A percentile compares a stretch with the other conserved stretches of the same genome.
These are phyloP conservation scores for Schwanniomyces pseudopolymorphus DNA, from an alignment of 805 yeast species.

Conservation along the genomic window DNA sequence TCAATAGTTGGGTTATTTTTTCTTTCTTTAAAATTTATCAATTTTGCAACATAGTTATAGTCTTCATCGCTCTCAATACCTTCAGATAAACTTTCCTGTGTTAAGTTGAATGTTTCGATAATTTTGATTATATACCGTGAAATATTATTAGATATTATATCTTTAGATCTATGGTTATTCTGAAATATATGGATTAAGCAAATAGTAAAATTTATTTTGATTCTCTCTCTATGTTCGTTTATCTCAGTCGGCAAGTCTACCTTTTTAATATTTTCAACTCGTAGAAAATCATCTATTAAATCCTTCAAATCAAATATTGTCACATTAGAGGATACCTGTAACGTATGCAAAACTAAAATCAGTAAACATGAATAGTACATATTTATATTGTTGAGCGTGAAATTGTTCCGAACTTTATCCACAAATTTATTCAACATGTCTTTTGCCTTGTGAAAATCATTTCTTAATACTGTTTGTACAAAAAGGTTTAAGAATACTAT, in stretches of 20 bases:
- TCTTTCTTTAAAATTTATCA: background rate
- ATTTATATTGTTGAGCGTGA: conserved; percentile 4
- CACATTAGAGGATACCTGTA: background rate
- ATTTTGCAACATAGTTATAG: background rate
- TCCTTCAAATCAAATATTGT: conserved; percentile 8
- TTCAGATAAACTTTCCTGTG: background rate
- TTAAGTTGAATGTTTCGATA: conserved; percentile 5
- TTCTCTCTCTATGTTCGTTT: background rate
- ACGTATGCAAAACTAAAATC: conserved; percentile 9
- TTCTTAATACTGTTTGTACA: conserved; percentile 11
- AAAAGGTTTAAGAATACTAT: conserved; percentile 13
- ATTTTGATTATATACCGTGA: conserved; percentile 6
- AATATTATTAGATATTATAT: conserved; percentile 2
- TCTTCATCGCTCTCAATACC: background rate
- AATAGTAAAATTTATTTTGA: background rate
- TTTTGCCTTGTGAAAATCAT: conserved; percentile 12
- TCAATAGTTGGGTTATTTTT: background rate
- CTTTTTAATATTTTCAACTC: background rate
- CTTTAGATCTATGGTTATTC: conserved; percentile 1
- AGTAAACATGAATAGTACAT: conserved; percentile 14
- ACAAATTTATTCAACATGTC: conserved; percentile 7
- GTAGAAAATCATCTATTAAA: background rate
- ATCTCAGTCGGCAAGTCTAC: background rate
- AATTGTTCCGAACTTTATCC: conserved; percentile 2
- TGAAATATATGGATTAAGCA: background rate